A percentile compares a stretch with the other conserved stretches of the same genome.
Conservation (phyloP, 2,329 filamentous ascomycete species). For the Diaporthe sp. region DNA sequence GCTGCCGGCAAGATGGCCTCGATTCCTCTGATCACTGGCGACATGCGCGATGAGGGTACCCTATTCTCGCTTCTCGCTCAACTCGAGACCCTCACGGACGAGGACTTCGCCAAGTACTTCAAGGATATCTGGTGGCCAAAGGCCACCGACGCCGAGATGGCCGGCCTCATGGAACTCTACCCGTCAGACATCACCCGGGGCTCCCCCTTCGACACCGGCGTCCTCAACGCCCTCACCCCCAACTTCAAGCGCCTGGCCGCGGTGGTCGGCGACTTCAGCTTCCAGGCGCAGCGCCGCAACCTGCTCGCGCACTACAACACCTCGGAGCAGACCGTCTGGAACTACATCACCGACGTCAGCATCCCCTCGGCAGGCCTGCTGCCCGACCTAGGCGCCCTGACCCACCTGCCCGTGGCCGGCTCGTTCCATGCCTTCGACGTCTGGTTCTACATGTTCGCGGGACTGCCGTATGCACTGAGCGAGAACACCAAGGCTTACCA, state of each 20-base stretch:
- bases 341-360: not conserved
- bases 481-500: not conserved
- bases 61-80: not conserved
- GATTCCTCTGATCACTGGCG: not conserved
- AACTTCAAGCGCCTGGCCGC: constrained; percentile 19
- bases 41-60: constrained; percentile 15
- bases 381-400: not conserved
- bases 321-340: constrained; percentile 7
- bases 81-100: constrained; percentile 1
- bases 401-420: constrained; percentile 6
- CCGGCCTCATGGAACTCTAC: not conserved
- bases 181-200: not conserved
- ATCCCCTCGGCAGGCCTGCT: constrained; percentile 6
- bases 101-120: constrained; percentile 10
- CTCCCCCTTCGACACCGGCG: constrained; percentile 5
- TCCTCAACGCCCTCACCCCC: constrained; percentile 8
- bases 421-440: constrained; percentile 13
- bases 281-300: constrained; percentile 14
- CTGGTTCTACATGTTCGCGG: constrained; percentile 7
- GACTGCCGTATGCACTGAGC: not conserved
- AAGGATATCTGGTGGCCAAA: constrained; percentile 14
- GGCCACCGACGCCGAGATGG: not conserved
- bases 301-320: constrained; percentile 1
- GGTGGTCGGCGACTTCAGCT: constrained; percentile 17
- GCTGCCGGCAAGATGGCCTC: constrained; percentile 11